Percentiles rank a stretch among this genome's conserved stretches.
These are phyloP conservation scores for Xerocomus potaroensis DNA, from an alignment of 768 basidiomycete genomes.

Conservation along the genomic window DNA sequence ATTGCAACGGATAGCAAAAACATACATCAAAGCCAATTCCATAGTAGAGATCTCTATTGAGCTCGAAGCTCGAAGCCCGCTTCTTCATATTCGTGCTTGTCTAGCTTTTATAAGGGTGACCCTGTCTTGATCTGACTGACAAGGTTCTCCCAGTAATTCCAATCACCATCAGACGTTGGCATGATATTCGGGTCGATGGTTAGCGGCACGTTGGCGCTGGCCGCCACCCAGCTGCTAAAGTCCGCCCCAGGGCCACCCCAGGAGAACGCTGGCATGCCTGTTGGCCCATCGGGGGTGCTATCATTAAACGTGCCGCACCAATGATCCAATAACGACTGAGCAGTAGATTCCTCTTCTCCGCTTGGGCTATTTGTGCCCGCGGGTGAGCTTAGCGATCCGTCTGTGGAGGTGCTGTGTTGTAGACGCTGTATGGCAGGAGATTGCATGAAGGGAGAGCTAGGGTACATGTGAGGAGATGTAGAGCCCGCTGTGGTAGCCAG, in stretches of 20 bases:
- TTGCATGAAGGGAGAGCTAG: constrained; percentile 27
- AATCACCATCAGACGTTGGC: constrained; percentile 60
- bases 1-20: constrained; percentile 1
- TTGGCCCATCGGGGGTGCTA: constrained; percentile 49
- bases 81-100: constrained; percentile 6
- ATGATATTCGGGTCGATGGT: constrained; percentile 44
- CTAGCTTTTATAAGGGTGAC: constrained; percentile 25
- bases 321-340: constrained; percentile 76
- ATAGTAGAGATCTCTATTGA: constrained; percentile 8
- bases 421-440: constrained; percentile 59
- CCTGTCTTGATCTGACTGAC: constrained; percentile 51
- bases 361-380: constrained; percentile 65
- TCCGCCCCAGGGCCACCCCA: constrained; percentile 62
- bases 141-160: constrained; percentile 77
- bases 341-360: constrained; percentile 70
- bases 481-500: constrained; percentile 20
- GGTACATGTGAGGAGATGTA: constrained; percentile 22
- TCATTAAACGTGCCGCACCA: constrained; percentile 83
- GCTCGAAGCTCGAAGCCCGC: constrained; percentile 4
- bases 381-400: constrained; percentile 50
- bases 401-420: constrained; percentile 43
- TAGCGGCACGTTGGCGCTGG: constrained; percentile 32
- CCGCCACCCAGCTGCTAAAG: constrained; percentile 55
- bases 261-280: constrained; percentile 44
- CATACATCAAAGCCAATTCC: constrained; percentile 7